Evolutionary conservation across 2,329 filamentous ascomycete genomes (phyloP).

Genomic region (Claviceps spartinae): DNA sequence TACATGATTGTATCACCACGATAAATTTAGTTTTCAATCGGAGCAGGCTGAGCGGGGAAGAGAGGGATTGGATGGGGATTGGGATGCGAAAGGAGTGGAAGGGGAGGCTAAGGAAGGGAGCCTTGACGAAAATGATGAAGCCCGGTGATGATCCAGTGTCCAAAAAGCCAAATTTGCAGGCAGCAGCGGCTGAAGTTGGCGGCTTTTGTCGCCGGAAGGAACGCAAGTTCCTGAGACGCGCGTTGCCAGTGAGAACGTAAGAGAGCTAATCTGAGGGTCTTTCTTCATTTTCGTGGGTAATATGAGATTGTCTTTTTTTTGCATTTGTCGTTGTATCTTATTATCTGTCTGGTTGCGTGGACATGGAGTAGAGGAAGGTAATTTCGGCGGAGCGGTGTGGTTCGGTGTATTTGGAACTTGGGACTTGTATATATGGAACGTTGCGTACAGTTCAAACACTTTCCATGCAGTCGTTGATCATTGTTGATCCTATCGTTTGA

Average conservation of each 20-base stretch:
- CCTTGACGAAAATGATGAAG: neutral
- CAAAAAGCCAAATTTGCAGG: constrained; percentile 48
- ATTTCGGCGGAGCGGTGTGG: no score
- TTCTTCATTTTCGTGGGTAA: neutral
- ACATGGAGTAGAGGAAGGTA: neutral
- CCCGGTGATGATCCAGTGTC: constrained; percentile 39
- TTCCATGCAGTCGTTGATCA: no score
- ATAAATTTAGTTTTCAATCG: constrained; percentile 39
- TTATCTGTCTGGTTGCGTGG: neutral
- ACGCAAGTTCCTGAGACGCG: constrained; percentile 12
- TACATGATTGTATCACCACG: neutral
- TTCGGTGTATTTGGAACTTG: no score
- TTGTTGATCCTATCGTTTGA: no score
- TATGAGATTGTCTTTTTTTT: neutral
- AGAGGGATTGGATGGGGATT: neutral
- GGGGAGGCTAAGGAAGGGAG: neutral
- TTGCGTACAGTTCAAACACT: no score
- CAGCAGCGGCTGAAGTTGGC: constrained; percentile 22
- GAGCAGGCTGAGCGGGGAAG: constrained; percentile 25
- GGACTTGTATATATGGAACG: no score
- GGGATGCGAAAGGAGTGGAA: neutral
- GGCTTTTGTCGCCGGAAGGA: constrained; percentile 1
- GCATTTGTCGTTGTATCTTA: neutral
- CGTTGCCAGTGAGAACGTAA: constrained; percentile 39
- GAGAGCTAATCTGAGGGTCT: constrained; percentile 44